Conservation (phyloP, 2,329 filamentous ascomycete species). For the Fusarium coffeatum region DNA sequence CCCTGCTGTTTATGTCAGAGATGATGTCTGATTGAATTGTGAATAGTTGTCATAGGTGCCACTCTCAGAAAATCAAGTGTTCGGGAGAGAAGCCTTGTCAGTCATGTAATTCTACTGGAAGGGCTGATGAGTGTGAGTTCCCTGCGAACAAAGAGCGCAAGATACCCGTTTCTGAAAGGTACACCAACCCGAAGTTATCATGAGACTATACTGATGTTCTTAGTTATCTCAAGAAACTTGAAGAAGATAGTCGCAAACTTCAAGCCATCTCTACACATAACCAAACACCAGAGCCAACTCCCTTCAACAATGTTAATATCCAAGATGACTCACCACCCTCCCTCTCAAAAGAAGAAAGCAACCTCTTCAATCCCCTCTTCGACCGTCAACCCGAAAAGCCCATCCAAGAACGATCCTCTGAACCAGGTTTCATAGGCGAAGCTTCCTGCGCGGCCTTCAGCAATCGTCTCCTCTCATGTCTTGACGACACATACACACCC, state of each 20-base stretch:
- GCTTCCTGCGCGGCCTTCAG: slow-evolving; percentile 49
- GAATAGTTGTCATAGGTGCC: slow-evolving; percentile 55
- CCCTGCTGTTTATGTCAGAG: neutral
- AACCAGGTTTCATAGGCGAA: slow-evolving; percentile 48
- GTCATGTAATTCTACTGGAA: slow-evolving; percentile 54
- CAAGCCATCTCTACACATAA: slow-evolving; percentile 20
- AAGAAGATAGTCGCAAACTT: slow-evolving; percentile 21
- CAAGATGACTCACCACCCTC: slow-evolving; percentile 22
- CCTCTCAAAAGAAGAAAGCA: slow-evolving; percentile 45
- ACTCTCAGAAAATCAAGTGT: slow-evolving; percentile 60
- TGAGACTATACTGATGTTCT: no score
- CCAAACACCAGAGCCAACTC: slow-evolving; percentile 24
- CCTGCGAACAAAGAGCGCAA: slow-evolving; percentile 56
- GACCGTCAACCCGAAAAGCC: slow-evolving; percentile 39
- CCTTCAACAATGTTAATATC: slow-evolving; percentile 11
- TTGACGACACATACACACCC: slow-evolving; percentile 45
- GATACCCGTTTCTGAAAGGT: slow-evolving; percentile 47
- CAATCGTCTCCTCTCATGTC: slow-evolving; percentile 46
- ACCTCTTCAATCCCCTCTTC: slow-evolving; percentile 46
- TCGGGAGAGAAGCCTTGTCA: slow-evolving; percentile 57
- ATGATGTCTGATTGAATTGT: slow-evolving; percentile 12
- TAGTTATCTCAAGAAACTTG: slow-evolving; percentile 34
- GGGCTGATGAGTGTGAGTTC: slow-evolving; percentile 54
- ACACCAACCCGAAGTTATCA: no score
- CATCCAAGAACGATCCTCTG: slow-evolving; percentile 29